Evolutionary conservation across 176 grass and related monocot species (phyloP).

Genomic region (Leersia perrieri): DNA sequence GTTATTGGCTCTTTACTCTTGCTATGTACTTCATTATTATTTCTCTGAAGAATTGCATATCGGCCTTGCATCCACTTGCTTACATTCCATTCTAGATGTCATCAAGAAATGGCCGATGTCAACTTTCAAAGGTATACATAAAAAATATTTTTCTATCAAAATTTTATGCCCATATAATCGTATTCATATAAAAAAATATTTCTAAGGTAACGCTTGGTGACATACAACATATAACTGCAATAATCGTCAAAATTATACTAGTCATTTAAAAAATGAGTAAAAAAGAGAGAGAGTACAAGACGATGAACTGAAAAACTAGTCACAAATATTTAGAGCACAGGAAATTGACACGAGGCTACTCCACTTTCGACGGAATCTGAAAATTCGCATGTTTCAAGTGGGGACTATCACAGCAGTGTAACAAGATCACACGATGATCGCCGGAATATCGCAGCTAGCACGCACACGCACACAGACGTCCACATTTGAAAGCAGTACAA

Average conservation of each 20-base stretch:
- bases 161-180: background rate
- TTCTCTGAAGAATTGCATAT: background rate
- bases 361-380: background rate
- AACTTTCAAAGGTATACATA: background rate
- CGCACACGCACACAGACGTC: background rate
- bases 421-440: background rate
- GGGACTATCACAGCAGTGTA: background rate
- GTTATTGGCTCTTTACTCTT: background rate
- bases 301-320: too few relatives aligned
- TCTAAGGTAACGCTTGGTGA: background rate
- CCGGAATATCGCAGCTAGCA: background rate
- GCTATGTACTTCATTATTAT: background rate
- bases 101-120: background rate
- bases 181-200: too few relatives aligned
- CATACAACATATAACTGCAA: background rate
- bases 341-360: background rate
- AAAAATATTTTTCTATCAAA: background rate
- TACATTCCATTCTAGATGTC: background rate
- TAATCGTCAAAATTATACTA: background rate
- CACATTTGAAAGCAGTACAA: background rate
- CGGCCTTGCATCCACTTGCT: background rate
- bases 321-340: background rate
- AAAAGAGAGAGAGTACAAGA: background rate
- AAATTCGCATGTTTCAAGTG: background rate
- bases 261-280: too few relatives aligned